phyloP scores from a whole-genome alignment of 257 asterid genomes.

The Jaltomata sinuosa region DNA sequence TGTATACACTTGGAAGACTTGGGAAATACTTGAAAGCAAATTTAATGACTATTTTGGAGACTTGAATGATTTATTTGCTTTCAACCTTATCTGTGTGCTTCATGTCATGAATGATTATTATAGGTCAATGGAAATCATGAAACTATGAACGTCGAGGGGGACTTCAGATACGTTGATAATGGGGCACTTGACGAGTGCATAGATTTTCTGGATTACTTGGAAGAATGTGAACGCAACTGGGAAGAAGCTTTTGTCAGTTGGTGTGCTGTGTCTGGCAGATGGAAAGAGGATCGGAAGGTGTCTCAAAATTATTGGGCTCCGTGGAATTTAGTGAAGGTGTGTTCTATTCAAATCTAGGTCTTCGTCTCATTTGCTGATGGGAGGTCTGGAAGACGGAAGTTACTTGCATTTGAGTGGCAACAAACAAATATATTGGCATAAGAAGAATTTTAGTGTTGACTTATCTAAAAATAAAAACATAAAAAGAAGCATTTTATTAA shows the following conservation, averaged over 20 bases:
- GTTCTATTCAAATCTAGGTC: conserved; percentile 5
- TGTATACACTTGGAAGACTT: too few species aligned
- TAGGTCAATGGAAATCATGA: conserved; percentile 97
- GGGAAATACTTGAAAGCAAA: too few species aligned
- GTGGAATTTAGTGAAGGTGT: conserved; percentile 82
- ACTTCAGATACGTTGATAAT: conserved; percentile 72
- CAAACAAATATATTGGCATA: not conserved
- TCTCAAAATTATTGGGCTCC: conserved; percentile 62
- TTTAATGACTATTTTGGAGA: not conserved
- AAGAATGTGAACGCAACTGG: conserved; percentile 60
- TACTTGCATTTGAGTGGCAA: not conserved
- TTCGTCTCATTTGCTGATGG: not conserved
- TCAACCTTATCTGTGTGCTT: not conserved
- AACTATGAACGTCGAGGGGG: conserved; percentile 95
- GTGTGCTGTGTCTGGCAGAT: conserved; percentile 45
- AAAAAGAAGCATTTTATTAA: not conserved
- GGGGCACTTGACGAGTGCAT: conserved; percentile 78
- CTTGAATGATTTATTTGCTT: not conserved
- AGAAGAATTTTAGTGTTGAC: not conserved
- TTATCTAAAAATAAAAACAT: not conserved
- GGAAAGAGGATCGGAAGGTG: conserved; percentile 42
- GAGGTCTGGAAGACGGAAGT: not conserved
- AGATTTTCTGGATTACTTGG: conserved; percentile 75
- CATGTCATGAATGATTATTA: not conserved
- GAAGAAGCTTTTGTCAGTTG: conserved; percentile 82